A percentile compares a stretch with the other conserved stretches of the same genome.
Evolutionary conservation across 495 filamentous ascomycete species (phyloP).

Genomic region (Penicillium arizonense): DNA sequence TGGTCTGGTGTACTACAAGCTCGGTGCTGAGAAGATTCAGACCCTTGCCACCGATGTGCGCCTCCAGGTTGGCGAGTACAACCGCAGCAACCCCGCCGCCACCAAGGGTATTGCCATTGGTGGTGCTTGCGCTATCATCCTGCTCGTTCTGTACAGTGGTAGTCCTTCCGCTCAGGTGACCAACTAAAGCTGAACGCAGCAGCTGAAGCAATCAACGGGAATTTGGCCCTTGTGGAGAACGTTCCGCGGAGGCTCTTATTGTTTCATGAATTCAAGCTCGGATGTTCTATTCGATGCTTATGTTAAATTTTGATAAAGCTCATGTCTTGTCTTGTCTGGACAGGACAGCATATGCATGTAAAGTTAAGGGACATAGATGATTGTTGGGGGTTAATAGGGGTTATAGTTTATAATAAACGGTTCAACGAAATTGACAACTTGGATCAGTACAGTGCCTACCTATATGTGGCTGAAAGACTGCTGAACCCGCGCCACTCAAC

Average conservation of each 20-base stretch:
- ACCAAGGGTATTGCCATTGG: constrained; percentile 66
- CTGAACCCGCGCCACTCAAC: too few species aligned
- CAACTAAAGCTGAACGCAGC: constrained; percentile 11
- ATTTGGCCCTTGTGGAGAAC: constrained; percentile 1
- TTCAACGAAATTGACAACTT: constrained; percentile 3
- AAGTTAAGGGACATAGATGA: constrained; percentile 10
- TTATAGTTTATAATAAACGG: constrained; percentile 8
- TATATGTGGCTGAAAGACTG: too few species aligned
- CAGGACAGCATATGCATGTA: constrained; percentile 12
- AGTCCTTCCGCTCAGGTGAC: constrained; percentile 16
- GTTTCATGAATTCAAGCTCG: constrained; percentile 13
- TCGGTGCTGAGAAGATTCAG: constrained; percentile 75
- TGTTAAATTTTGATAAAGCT: constrained; percentile 12
- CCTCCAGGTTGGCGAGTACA: constrained; percentile 45
- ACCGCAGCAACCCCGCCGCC: constrained; percentile 61
- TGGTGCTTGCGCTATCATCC: constrained; percentile 50
- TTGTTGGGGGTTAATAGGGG: neutral
- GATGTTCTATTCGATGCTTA: neutral
- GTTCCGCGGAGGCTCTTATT: constrained; percentile 7
- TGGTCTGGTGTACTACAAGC: constrained; percentile 92
- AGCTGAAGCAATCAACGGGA: constrained; percentile 8
- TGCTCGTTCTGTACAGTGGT: constrained; percentile 56
- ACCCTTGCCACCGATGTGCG: constrained; percentile 59
- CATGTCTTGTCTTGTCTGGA: constrained; percentile 11
- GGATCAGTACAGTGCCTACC: neutral